Conservation (phyloP, 352 stramenopile genomes). For the Phytopythium boreale region DNA sequence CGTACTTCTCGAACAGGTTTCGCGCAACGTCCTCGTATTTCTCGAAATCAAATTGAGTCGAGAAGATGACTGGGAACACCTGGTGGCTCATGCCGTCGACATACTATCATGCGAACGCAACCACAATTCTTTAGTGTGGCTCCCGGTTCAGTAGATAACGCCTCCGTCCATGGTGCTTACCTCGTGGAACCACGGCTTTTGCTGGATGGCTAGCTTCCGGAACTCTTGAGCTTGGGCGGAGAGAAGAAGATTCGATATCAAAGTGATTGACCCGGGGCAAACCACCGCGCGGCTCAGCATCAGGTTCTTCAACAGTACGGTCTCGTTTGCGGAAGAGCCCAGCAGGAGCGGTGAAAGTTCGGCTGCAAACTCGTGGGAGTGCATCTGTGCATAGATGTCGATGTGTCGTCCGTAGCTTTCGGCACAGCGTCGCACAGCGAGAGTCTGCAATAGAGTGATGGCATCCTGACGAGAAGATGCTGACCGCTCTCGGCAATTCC, state of each 20-base stretch:
- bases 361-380: conserved; percentile 41
- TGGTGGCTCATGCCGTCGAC: conserved; percentile 67
- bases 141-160: neutral
- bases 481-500: conserved; percentile 26
- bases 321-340: conserved; percentile 41
- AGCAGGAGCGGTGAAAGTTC: conserved; percentile 47
- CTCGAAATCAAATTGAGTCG: conserved; percentile 44
- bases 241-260: conserved; percentile 68
- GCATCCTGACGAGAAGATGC: conserved; percentile 41
- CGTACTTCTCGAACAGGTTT: conserved; percentile 55
- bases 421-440: conserved; percentile 56
- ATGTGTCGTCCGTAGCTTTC: conserved; percentile 43
- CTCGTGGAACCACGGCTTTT: conserved; percentile 63
- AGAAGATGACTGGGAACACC: conserved; percentile 65
- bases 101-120: conserved; percentile 32
- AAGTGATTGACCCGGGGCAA: conserved; percentile 53
- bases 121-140: neutral
- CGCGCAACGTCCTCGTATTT: conserved; percentile 52
- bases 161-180: conserved; percentile 13
- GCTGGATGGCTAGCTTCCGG: conserved; percentile 19
- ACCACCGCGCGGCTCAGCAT: conserved; percentile 49
- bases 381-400: conserved; percentile 57
- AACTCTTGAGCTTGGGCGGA: conserved; percentile 46
- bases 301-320: conserved; percentile 42
- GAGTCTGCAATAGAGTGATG: conserved; percentile 49